Evolutionary conservation across 192 early-diverging fungal species (phyloP).

Genomic region (Chytriomyces confervae): DNA sequence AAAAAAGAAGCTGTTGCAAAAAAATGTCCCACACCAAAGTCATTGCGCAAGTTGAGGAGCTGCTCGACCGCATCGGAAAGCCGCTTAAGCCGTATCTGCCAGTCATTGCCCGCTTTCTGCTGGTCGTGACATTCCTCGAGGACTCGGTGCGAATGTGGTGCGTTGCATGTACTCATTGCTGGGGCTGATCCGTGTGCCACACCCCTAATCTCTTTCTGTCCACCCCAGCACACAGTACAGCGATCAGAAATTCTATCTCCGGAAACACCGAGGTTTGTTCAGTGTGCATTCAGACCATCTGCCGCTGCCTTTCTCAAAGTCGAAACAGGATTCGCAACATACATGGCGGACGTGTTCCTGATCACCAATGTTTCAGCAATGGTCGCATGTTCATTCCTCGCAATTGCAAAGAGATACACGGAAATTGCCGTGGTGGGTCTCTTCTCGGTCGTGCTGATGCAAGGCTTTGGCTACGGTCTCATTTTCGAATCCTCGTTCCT

Average conservation of each 20-base stretch:
- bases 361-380: slow-evolving; percentile 80
- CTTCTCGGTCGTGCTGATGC: slow-evolving; percentile 79
- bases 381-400: slow-evolving; percentile 81
- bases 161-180: neutral
- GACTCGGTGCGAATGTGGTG: slow-evolving; percentile 84
- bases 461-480: slow-evolving; percentile 89
- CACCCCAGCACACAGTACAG: slow-evolving; percentile 73
- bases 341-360: slow-evolving; percentile 86
- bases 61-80: slow-evolving; percentile 73
- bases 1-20: too few relatives aligned
- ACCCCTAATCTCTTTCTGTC: neutral
- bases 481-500: slow-evolving; percentile 90
- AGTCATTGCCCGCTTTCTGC: slow-evolving; percentile 87
- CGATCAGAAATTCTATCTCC: slow-evolving; percentile 79
- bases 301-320: neutral
- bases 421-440: slow-evolving; percentile 84
- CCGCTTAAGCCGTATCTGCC: slow-evolving; percentile 93
- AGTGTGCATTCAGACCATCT: neutral
- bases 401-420: slow-evolving; percentile 81
- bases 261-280: slow-evolving; percentile 68
- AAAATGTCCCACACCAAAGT: slow-evolving; percentile 1
- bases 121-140: slow-evolving; percentile 96
- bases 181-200: neutral
- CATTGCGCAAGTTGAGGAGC: slow-evolving; percentile 68
- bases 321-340: slow-evolving; percentile 70